These are phyloP conservation scores for Carex cristatella DNA, from an alignment of 176 grass and related monocot genomes.

Conservation along the genomic window DNA sequence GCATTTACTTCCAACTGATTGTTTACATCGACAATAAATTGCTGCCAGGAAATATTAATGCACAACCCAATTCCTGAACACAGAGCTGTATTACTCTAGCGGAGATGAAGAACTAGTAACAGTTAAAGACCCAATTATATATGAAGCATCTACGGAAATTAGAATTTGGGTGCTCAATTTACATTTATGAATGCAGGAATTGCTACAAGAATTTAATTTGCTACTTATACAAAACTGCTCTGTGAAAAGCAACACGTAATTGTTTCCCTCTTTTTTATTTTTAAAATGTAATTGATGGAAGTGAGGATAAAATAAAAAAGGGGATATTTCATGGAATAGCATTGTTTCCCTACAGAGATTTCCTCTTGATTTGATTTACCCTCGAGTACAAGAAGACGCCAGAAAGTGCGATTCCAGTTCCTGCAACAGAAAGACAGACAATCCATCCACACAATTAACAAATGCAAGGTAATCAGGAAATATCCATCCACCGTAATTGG, in stretches of 20 bases:
- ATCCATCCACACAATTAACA: background rate
- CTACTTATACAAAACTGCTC: background rate
- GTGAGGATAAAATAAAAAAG: background rate
- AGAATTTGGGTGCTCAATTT: background rate
- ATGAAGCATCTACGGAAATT: background rate
- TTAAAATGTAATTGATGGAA: background rate
- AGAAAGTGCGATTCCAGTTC: conserved; percentile 32
- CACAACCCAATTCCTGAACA: background rate
- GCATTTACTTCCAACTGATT: background rate
- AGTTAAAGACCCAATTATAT: background rate
- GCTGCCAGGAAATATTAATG: background rate
- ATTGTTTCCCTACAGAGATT: background rate
- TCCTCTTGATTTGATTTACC: conserved; percentile 19
- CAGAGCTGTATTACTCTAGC: background rate
- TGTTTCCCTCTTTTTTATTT: background rate
- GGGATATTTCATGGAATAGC: background rate
- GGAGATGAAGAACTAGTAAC: background rate
- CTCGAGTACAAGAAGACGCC: conserved; percentile 25
- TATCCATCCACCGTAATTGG: background rate
- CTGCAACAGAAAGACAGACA: conserved; percentile 18
- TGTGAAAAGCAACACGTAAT: background rate
- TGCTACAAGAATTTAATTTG: background rate
- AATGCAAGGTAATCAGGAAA: background rate
- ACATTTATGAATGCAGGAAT: background rate
- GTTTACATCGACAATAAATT: background rate